Conservation (phyloP, 2,329 filamentous ascomycete genomes). For the Dactylellina sp. region DNA sequence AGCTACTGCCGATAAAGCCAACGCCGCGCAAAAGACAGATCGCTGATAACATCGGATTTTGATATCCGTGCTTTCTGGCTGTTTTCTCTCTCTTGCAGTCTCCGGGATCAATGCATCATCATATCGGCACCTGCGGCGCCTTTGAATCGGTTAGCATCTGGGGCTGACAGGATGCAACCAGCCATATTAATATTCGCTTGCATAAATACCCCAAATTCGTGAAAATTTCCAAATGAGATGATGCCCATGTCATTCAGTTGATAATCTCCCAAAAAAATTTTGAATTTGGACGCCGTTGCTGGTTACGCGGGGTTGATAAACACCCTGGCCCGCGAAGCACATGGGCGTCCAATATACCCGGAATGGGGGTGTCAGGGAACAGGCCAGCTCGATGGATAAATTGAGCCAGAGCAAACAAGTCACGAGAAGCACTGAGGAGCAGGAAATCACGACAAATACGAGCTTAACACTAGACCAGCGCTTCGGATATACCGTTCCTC, state of each 20-base stretch:
- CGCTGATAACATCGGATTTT: conserved; percentile 19
- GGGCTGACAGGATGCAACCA: conserved; percentile 33
- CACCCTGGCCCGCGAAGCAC: conserved; percentile 30
- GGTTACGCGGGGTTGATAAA: conserved; percentile 43
- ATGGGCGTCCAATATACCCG: conserved; percentile 49
- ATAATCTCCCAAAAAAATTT: conserved; percentile 9
- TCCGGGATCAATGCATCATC: conserved; percentile 1
- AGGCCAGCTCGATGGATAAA: conserved; percentile 47
- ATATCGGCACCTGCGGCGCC: conserved; percentile 21
- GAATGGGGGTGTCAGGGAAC: conserved; percentile 42
- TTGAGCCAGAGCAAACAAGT: conserved; percentile 37
- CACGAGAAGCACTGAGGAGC: conserved; percentile 38
- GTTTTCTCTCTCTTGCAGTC: conserved; percentile 2
- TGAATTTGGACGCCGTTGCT: conserved; percentile 20
- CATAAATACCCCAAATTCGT: conserved; percentile 19
- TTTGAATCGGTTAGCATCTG: conserved; percentile 36
- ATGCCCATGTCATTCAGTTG: conserved; percentile 20
- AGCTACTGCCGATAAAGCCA: neutral
- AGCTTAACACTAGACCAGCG: neutral
- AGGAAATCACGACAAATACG: neutral
- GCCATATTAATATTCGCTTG: conserved; percentile 49
- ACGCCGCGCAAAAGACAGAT: conserved; percentile 4
- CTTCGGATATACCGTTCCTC: conserved; percentile 15
- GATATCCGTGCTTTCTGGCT: conserved; percentile 33
- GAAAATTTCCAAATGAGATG: neutral